A percentile compares a stretch with the other conserved stretches of the same genome.
Conservation (phyloP, 2,329 filamentous ascomycete genomes). For the Trichoderma endophyticum region DNA sequence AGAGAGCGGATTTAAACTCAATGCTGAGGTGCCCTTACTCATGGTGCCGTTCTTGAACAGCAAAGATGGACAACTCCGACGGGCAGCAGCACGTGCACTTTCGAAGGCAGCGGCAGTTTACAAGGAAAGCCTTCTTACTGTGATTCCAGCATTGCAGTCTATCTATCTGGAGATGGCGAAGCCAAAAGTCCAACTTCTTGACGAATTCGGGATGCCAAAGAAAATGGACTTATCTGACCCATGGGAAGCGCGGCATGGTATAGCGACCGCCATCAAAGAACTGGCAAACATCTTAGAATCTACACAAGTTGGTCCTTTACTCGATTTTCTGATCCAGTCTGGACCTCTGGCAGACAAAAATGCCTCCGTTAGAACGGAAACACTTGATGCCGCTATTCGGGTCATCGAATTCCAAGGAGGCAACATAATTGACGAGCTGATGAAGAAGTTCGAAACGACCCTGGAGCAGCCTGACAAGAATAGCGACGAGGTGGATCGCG, state of each 20-base stretch:
- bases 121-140: constrained; percentile 55
- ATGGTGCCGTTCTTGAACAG: constrained; percentile 78
- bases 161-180: constrained; percentile 78
- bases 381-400: constrained; percentile 84
- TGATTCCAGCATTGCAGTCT: constrained; percentile 63
- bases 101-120: constrained; percentile 68
- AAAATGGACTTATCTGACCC: constrained; percentile 85
- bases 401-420: constrained; percentile 81
- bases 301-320: constrained; percentile 69
- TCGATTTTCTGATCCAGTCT: constrained; percentile 79
- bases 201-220: constrained; percentile 91
- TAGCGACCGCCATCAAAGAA: constrained; percentile 82
- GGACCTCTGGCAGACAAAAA: constrained; percentile 86
- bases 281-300: constrained; percentile 68
- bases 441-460: constrained; percentile 85
- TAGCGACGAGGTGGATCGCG: constrained; percentile 76
- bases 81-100: constrained; percentile 77
- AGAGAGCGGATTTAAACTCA: constrained; percentile 76
- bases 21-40: constrained; percentile 59
- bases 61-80: constrained; percentile 75
- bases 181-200: constrained; percentile 76
- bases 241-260: constrained; percentile 88
- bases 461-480: constrained; percentile 82
- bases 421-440: constrained; percentile 78
- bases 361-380: constrained; percentile 73